phyloP scores from a whole-genome alignment of 169 alveolate genomes.

The Sarcocystis neurona region DNA sequence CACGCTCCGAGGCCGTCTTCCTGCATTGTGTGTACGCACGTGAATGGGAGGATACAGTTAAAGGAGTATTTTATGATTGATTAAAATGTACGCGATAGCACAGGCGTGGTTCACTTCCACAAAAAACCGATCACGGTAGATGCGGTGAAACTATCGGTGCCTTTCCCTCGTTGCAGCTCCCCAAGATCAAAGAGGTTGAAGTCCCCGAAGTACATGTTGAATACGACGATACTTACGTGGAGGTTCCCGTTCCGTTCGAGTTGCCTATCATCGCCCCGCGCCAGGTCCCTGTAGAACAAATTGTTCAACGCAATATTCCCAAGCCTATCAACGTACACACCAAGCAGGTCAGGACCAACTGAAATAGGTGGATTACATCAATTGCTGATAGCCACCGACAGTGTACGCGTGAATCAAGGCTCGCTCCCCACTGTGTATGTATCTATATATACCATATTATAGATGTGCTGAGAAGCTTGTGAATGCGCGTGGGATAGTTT shows the following conservation, averaged over 20 bases:
- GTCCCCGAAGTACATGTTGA: neutral
- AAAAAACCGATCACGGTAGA: too few species aligned
- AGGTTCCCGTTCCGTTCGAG: neutral
- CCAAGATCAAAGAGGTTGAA: neutral
- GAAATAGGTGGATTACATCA: too few species aligned
- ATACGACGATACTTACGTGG: neutral
- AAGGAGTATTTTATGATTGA: too few species aligned
- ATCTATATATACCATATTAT: too few species aligned
- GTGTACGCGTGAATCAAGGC: neutral
- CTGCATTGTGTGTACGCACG: too few species aligned
- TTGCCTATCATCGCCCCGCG: neutral
- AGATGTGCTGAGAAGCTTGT: neutral
- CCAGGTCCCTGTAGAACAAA: neutral
- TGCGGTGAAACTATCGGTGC: too few species aligned
- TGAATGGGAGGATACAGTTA: too few species aligned
- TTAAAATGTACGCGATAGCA: too few species aligned
- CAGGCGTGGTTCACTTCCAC: too few species aligned
- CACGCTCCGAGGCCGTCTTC: too few species aligned
- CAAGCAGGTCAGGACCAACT: neutral
- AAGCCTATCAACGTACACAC: neutral
- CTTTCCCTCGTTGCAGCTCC: neutral
- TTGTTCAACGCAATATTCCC: neutral
- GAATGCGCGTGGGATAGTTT: neutral
- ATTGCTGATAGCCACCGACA: neutral
- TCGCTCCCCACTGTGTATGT: too few species aligned